Conservation (phyloP, 2,329 filamentous ascomycete species). For the Annulohypoxylon truncatum region DNA sequence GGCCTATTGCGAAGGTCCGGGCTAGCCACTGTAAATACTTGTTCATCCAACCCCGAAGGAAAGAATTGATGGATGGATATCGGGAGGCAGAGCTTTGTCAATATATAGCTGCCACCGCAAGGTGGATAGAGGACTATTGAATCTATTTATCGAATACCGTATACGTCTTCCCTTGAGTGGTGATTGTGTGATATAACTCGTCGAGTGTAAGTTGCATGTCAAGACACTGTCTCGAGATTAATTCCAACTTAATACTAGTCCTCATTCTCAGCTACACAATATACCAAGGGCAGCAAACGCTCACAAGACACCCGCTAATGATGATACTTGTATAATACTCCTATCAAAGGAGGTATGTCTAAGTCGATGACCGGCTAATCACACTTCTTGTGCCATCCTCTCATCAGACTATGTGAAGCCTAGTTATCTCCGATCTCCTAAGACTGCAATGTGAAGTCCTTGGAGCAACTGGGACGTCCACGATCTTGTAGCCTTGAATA, state of each 20-base stretch:
- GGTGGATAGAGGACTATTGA: constrained; percentile 64
- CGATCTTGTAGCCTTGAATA: neutral
- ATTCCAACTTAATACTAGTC: too few species aligned
- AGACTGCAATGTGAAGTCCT: neutral
- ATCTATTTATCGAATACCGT: constrained; percentile 57
- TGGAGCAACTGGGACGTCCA: neutral
- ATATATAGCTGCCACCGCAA: constrained; percentile 45
- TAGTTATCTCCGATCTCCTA: neutral
- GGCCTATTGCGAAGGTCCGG: constrained; percentile 23
- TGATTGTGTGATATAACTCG: constrained; percentile 1
- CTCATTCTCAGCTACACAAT: too few species aligned
- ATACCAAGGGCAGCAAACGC: too few species aligned
- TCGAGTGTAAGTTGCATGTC: neutral
- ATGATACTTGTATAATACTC: too few species aligned
- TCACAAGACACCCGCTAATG: too few species aligned
- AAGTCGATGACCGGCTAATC: too few species aligned
- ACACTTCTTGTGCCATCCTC: too few species aligned
- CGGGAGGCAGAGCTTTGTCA: constrained; percentile 27
- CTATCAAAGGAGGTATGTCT: too few species aligned
- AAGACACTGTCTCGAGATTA: too few species aligned
- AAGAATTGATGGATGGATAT: constrained; percentile 39
- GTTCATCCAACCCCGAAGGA: constrained; percentile 10
- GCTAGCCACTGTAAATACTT: constrained; percentile 31
- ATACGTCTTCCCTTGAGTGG: neutral
- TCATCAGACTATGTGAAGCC: neutral